Evolutionary conservation across 495 filamentous ascomycete species (phyloP), one percentile per base, ranked within the genome.

Genomic region (Talaromyces proteolyticus): DNA sequence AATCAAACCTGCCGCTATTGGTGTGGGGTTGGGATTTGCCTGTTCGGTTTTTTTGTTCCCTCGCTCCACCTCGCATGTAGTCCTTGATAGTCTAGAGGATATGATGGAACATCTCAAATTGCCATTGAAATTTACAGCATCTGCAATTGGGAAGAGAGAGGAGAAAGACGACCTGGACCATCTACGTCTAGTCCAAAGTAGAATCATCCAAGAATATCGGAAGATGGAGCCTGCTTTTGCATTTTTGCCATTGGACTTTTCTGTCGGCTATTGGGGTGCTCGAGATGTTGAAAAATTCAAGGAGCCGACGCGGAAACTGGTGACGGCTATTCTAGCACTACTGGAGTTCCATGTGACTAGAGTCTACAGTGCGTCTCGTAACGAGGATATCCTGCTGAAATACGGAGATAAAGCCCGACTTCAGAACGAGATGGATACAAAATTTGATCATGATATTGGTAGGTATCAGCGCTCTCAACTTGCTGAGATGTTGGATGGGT

Each of bases 21-120:
- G 68, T 0, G 57, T 71, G 10, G 69, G 69, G 2, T 51, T 73
- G 0, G 68, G 68, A 7, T 34, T 71, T 38, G 69, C 57, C 10
- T 65, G 54, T 17, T 62, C 62, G 4, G 52, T 73, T 5, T 47
- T 73, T 11, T 68, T 73, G 26, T 73, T 73, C 26, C 69, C 69
- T 3, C 61, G 56, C 17, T 71, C 69, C 4, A 73, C 68, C 21
- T 71, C 69, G 2, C 57, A 62, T 25, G 50, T 61, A 1, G 61
- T 69, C 1, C 55, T 70, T 6, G 62, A 63, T 25, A 59, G 55
- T 14, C 64, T 71, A 46, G 63, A 70, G 49, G 62, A 57, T 7
- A 47, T 71, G 3, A 44, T 64, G 2, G 55, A 54, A 18, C 50
- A 65, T 1, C 51, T 71, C 1, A 68, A 63, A 51, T 42, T 45